phyloP scores from a whole-genome alignment of 2,329 filamentous ascomycete genomes.

The Ambrosiella xylebori region DNA sequence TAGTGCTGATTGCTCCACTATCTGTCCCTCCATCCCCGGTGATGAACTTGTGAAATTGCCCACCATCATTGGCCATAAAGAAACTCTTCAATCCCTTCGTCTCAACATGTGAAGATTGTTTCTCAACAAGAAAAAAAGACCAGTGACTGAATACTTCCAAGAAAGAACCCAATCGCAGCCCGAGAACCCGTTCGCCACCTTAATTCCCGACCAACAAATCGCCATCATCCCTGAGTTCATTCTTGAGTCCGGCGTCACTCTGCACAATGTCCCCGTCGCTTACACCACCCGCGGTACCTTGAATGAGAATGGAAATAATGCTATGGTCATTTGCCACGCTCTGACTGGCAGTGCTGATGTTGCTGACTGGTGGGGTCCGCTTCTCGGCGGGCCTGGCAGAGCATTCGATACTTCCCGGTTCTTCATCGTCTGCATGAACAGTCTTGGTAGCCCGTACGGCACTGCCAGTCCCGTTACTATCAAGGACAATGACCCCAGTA shows the following conservation, averaged over 20 bases:
- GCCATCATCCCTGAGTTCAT: constrained; percentile 77
- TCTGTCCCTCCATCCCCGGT: neutral
- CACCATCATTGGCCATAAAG: neutral
- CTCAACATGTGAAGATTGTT: too few species aligned
- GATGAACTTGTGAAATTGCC: neutral
- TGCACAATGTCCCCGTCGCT: constrained; percentile 58
- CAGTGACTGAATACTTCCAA: constrained; percentile 46
- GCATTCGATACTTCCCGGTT: constrained; percentile 71
- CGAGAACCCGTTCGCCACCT: constrained; percentile 75
- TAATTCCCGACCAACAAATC: constrained; percentile 80
- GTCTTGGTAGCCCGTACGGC: constrained; percentile 69
- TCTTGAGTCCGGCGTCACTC: constrained; percentile 75
- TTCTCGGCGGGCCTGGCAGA: constrained; percentile 59
- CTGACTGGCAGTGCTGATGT: constrained; percentile 75
- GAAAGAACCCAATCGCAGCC: constrained; percentile 52
- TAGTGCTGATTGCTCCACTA: neutral
- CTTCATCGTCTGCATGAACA: constrained; percentile 77
- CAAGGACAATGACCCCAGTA: constrained; percentile 59
- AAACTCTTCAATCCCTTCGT: too few species aligned
- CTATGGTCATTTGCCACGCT: constrained; percentile 66
- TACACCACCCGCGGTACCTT: constrained; percentile 49
- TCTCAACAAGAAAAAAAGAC: constrained; percentile 19
- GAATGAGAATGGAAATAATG: constrained; percentile 42
- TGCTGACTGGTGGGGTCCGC: constrained; percentile 73
- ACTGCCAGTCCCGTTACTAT: constrained; percentile 78